Conservation (phyloP, 768 basidiomycete genomes). For the Lepiota brunneoincarnata region DNA sequence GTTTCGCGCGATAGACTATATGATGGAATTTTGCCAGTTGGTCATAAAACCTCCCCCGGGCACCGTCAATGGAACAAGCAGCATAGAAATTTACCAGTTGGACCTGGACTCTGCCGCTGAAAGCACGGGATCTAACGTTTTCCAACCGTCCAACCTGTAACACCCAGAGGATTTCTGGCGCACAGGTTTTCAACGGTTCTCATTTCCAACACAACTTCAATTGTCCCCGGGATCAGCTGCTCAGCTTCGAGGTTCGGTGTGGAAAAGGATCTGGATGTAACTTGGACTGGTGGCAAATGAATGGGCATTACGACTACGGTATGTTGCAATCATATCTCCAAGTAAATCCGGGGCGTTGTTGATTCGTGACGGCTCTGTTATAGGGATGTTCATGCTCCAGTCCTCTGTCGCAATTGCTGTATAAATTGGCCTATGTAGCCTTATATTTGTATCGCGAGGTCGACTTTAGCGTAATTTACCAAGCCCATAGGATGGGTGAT, state of each 20-base stretch:
- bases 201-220: background rate
- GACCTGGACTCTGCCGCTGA: background rate
- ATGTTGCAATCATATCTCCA: too few species aligned
- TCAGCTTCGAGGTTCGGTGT: background rate
- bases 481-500: too few species aligned
- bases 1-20: background rate
- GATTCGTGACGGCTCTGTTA: too few species aligned
- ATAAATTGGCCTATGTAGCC: too few species aligned
- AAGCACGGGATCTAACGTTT: background rate
- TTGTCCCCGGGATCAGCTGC: background rate
- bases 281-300: background rate
- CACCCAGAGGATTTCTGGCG: background rate
- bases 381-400: too few species aligned
- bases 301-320: background rate
- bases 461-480: too few species aligned
- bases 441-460: too few species aligned
- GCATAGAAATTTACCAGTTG: background rate
- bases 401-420: too few species aligned
- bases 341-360: too few species aligned
- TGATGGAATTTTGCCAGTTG: background rate
- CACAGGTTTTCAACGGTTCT: background rate
- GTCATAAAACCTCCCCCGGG: background rate
- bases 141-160: background rate
- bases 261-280: background rate
- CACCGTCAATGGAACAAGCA: background rate